Percentiles rank a stretch among this genome's conserved stretches.
phyloP scores from a whole-genome alignment of 176 grass and related monocot species.

The Musa schizocarpa region DNA sequence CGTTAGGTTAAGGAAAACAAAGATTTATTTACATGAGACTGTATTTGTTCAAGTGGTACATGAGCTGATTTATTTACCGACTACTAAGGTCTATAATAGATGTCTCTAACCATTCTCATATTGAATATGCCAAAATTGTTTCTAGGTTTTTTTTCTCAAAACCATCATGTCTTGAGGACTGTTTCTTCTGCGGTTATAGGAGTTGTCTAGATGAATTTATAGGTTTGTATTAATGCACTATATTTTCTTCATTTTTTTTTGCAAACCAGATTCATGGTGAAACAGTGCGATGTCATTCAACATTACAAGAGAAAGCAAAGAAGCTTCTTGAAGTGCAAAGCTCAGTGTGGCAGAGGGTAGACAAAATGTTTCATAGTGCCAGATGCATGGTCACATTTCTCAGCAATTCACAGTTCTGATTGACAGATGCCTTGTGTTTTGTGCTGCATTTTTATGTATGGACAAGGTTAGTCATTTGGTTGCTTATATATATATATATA shows the following conservation, averaged over 20 bases:
- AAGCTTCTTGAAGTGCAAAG: slow-evolving; percentile 87
- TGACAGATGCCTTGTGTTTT: slow-evolving; percentile 1
- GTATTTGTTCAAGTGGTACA: too few relatives aligned
- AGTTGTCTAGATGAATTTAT: background rate
- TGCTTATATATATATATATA: too few relatives aligned
- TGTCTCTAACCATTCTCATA: background rate
- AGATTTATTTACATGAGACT: too few relatives aligned
- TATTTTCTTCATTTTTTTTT: background rate
- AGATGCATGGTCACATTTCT: slow-evolving; percentile 96
- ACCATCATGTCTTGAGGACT: too few relatives aligned
- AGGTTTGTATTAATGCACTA: too few relatives aligned
- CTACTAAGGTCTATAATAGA: background rate
- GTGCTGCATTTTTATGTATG: background rate
- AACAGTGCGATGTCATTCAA: slow-evolving; percentile 44
- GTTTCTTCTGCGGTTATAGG: background rate
- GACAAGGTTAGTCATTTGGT: too few relatives aligned
- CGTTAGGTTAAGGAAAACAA: too few relatives aligned
- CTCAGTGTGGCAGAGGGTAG: slow-evolving; percentile 81
- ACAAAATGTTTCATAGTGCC: slow-evolving; percentile 75
- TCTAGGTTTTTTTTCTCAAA: background rate
- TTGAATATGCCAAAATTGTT: background rate
- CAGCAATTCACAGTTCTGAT: slow-evolving; percentile 79
- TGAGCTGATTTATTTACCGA: background rate
- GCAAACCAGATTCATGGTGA: slow-evolving; percentile 79
- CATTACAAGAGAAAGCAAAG: slow-evolving; percentile 55